A percentile compares a stretch with the other conserved stretches of the same genome.
Conservation (phyloP, 768 basidiomycete species). For the Lentinula raphanica region DNA sequence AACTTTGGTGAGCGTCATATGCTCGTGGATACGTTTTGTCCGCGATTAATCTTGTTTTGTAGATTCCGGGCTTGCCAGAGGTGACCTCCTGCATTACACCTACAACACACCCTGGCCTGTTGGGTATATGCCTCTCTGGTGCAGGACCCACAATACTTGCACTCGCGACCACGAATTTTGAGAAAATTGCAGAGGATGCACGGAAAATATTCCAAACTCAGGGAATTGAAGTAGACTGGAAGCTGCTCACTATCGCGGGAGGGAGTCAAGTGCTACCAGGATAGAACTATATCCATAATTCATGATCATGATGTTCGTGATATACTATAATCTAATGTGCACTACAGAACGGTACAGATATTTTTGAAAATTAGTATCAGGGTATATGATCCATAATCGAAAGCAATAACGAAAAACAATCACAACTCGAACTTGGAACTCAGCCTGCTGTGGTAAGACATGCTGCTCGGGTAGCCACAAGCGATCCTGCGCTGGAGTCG, state of each 20-base stretch:
- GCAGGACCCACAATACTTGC: slow-evolving; percentile 98
- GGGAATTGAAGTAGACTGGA: slow-evolving; percentile 86
- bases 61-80: slow-evolving; percentile 96
- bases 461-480: slow-evolving; percentile 84
- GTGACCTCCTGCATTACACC: slow-evolving; percentile 90
- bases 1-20: slow-evolving; percentile 52
- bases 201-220: slow-evolving; percentile 64
- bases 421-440: slow-evolving; percentile 1
- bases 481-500: slow-evolving; percentile 54
- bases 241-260: slow-evolving; percentile 63
- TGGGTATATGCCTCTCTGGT: slow-evolving; percentile 96
- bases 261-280: slow-evolving; percentile 39
- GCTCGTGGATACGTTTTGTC: not conserved
- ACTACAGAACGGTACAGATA: not conserved
- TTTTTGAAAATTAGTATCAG: not conserved
- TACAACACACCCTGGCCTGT: slow-evolving; percentile 82
- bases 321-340: not conserved
- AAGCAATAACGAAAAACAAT: not conserved
- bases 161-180: slow-evolving; percentile 81
- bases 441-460: slow-evolving; percentile 82
- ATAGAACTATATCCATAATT: too few species aligned
- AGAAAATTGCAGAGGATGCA: slow-evolving; percentile 80
- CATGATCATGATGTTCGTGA: not conserved
- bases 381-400: slow-evolving; percentile 13
- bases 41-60: slow-evolving; percentile 1